phyloP scores from a whole-genome alignment of 345 rosid genomes.

The Linum tenue region DNA sequence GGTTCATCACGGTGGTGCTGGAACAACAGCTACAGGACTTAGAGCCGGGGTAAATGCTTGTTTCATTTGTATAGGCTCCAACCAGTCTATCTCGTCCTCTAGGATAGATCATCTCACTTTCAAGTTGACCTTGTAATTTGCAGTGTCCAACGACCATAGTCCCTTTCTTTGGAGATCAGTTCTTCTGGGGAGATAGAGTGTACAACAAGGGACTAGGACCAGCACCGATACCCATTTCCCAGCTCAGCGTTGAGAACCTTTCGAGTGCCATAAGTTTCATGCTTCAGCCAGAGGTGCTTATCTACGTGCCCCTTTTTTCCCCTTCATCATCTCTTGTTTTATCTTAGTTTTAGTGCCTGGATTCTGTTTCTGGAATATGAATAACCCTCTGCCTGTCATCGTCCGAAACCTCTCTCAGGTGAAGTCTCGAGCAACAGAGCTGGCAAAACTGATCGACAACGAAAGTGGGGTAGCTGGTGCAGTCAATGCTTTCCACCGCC shows the following conservation, averaged over 20 bases:
- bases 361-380: background rate
- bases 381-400: background rate
- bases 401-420: constrained; percentile 35
- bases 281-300: constrained; percentile 87
- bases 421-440: constrained; percentile 54
- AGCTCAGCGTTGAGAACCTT: constrained; percentile 73
- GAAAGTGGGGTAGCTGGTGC: constrained; percentile 95
- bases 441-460: constrained; percentile 67
- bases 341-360: background rate
- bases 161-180: constrained; percentile 97
- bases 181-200: constrained; percentile 93
- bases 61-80: background rate
- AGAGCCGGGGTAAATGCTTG: constrained; percentile 69
- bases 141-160: constrained; percentile 97
- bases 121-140: constrained; percentile 10
- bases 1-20: constrained; percentile 99
- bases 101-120: constrained; percentile 8
- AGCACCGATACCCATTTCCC: constrained; percentile 65
- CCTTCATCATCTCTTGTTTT: no score
- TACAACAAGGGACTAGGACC: constrained; percentile 72
- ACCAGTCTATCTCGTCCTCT: background rate
- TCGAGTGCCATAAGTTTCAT: constrained; percentile 67
- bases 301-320: background rate
- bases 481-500: constrained; percentile 81
- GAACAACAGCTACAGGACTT: constrained; percentile 94